A percentile compares a stretch with the other conserved stretches of the same genome.
These are phyloP conservation scores for Pezicula carpinea DNA, from an alignment of 2,329 filamentous ascomycete genomes.

Conservation along the genomic window DNA sequence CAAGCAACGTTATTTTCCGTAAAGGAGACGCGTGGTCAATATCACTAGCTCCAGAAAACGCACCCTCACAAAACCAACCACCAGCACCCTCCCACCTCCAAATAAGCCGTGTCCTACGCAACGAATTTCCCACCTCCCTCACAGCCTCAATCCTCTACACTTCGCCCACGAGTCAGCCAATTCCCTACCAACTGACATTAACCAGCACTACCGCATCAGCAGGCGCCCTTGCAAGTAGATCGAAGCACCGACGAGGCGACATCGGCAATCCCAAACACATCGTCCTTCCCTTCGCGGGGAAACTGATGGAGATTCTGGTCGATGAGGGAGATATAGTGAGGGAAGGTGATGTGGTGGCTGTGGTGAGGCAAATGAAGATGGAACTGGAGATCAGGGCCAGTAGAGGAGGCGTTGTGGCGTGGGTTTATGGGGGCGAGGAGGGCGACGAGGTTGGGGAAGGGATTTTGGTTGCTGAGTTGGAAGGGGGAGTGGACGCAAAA, in stretches of 20 bases:
- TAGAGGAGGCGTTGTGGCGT: constrained; percentile 17
- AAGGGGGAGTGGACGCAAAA: constrained; percentile 2
- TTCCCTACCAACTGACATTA: constrained; percentile 37
- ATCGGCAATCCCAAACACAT: constrained; percentile 45
- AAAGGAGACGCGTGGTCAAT: constrained; percentile 57
- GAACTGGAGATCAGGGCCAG: constrained; percentile 53
- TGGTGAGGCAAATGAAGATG: constrained; percentile 67
- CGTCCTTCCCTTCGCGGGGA: constrained; percentile 52
- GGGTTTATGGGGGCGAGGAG: constrained; percentile 24
- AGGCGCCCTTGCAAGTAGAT: constrained; percentile 43
- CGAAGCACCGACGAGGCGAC: constrained; percentile 44
- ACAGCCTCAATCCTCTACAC: constrained; percentile 44
- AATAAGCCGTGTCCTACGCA: constrained; percentile 48
- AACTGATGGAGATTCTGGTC: constrained; percentile 54
- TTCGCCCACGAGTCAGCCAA: constrained; percentile 40
- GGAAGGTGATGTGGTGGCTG: constrained; percentile 48
- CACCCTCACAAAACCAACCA: constrained; percentile 16
- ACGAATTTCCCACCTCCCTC: constrained; percentile 54
- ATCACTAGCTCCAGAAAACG: constrained; percentile 33
- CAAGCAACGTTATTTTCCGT: constrained; percentile 42
- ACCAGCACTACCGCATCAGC: constrained; percentile 39
- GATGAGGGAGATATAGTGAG: constrained; percentile 43
- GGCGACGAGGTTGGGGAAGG: constrained; percentile 24
- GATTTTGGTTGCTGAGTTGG: constrained; percentile 18
- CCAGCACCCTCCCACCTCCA: constrained; percentile 43